Percentiles rank a stretch among this genome's conserved stretches.
phyloP scores from a whole-genome alignment of 2,329 filamentous ascomycete species.

The Pyrenophora teres region DNA sequence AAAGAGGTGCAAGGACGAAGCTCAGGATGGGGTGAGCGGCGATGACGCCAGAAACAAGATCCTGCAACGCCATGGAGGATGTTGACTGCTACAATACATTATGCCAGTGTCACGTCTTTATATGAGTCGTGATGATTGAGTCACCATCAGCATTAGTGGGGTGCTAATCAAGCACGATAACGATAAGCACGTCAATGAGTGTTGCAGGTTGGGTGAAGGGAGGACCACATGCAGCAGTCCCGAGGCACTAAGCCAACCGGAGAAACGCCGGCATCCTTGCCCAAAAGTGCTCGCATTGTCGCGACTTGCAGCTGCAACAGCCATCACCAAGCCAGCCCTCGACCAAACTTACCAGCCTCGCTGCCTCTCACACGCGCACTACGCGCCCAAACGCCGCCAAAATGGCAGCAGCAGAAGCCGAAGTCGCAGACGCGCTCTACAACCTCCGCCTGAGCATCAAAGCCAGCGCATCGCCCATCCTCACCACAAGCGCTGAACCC shows the following conservation, averaged over 20 bases:
- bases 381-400: constrained; percentile 14
- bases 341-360: neutral
- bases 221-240: neutral
- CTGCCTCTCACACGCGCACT: constrained; percentile 8
- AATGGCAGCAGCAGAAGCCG: constrained; percentile 36
- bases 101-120: constrained; percentile 2
- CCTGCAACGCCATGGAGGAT: constrained; percentile 12
- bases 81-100: neutral
- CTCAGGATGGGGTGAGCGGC: constrained; percentile 6
- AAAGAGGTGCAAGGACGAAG: constrained; percentile 3
- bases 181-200: neutral
- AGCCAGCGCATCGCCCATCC: constrained; percentile 69
- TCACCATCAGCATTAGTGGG: constrained; percentile 13
- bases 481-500: constrained; percentile 71
- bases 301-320: constrained; percentile 8
- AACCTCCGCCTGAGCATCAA: constrained; percentile 84
- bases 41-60: constrained; percentile 1
- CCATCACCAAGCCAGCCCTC: neutral
- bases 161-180: constrained; percentile 10
- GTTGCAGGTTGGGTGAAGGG: no score
- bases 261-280: constrained; percentile 12
- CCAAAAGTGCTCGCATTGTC: constrained; percentile 21
- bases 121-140: constrained; percentile 15
- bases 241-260: constrained; percentile 16
- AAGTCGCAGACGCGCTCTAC: constrained; percentile 70